Conservation (phyloP, 139 green algal species). For the Chlamydomonas eustigma region DNA sequence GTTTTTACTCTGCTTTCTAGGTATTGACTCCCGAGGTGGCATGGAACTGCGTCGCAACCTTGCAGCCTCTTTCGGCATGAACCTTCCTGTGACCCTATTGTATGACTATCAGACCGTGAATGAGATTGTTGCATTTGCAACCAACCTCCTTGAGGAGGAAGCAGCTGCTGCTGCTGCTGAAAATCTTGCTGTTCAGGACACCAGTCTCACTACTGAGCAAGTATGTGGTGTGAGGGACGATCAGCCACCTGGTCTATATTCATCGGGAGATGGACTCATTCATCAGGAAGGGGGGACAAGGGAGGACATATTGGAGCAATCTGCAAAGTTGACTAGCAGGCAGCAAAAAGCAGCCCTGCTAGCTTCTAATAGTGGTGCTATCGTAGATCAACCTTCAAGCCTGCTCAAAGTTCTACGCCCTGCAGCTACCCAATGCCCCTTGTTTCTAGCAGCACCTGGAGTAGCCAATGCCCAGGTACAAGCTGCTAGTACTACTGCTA, state of each 20-base stretch:
- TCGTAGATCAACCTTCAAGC: conserved; percentile 48
- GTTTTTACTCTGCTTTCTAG: conserved; percentile 12
- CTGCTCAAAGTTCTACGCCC: conserved; percentile 73
- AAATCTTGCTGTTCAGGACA: no score
- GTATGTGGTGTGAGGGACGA: no score
- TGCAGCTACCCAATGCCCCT: conserved; percentile 39
- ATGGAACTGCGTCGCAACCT: conserved; percentile 59
- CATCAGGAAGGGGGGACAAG: no score
- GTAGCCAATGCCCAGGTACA: conserved; percentile 82
- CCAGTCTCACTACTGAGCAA: no score
- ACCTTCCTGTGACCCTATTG: conserved; percentile 75
- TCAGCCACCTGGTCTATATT: no score
- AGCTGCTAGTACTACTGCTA: no score
- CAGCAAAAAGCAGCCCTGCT: no score
- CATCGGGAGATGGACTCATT: no score
- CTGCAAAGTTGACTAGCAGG: no score
- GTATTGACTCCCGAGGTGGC: conserved; percentile 49
- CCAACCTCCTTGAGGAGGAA: background rate
- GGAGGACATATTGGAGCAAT: no score
- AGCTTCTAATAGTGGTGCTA: no score
- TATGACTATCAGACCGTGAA: conserved; percentile 76
- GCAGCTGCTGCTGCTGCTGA: conserved; percentile 1
- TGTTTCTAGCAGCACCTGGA: conserved; percentile 85
- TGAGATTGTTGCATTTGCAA: conserved; percentile 40
- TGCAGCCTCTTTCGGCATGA: conserved; percentile 29